phyloP scores from a whole-genome alignment of 495 filamentous ascomycete species.

The Trichoderma orchidacearum region DNA sequence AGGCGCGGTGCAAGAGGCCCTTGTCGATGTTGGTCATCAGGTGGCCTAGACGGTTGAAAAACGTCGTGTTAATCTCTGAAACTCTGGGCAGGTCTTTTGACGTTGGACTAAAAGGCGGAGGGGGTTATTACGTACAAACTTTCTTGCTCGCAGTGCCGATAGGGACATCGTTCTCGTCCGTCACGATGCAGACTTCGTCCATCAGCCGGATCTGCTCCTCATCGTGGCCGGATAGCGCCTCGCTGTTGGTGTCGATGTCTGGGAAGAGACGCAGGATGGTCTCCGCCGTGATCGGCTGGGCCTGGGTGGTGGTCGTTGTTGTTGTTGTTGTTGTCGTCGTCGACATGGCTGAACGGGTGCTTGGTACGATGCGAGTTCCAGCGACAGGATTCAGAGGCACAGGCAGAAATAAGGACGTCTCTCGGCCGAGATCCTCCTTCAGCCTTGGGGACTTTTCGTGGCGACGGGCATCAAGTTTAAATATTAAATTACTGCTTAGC shows the following conservation, averaged over 20 bases:
- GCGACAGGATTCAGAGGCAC: no score
- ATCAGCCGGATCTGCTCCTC: slow-evolving; percentile 95
- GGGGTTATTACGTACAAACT: slow-evolving; percentile 56
- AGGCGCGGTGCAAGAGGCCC: slow-evolving; percentile 90
- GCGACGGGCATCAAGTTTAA: not conserved
- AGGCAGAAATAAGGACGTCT: not conserved
- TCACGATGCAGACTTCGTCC: slow-evolving; percentile 98
- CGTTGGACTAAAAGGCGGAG: not conserved
- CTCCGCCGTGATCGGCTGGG: slow-evolving; percentile 59
- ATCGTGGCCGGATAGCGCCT: slow-evolving; percentile 75
- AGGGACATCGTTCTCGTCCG: slow-evolving; percentile 81
- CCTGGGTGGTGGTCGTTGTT: slow-evolving; percentile 23
- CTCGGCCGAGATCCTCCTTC: not conserved
- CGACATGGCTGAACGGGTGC: slow-evolving; percentile 9
- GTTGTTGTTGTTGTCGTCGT: slow-evolving; percentile 12
- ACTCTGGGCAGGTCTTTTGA: not conserved
- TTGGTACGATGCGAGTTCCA: not conserved
- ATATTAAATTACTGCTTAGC: not conserved
- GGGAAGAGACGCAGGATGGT: slow-evolving; percentile 84
- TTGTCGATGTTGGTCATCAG: slow-evolving; percentile 96
- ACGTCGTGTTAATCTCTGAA: not conserved
- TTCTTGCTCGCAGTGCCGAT: slow-evolving; percentile 99
- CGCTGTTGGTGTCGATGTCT: slow-evolving; percentile 82
- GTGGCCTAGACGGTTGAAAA: slow-evolving; percentile 51
- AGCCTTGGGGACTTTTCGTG: not conserved